Percentiles rank a stretch among this genome's conserved stretches.
These are phyloP conservation scores for Fusarium albidum DNA, from an alignment of 2,329 filamentous ascomycete species.

Conservation along the genomic window DNA sequence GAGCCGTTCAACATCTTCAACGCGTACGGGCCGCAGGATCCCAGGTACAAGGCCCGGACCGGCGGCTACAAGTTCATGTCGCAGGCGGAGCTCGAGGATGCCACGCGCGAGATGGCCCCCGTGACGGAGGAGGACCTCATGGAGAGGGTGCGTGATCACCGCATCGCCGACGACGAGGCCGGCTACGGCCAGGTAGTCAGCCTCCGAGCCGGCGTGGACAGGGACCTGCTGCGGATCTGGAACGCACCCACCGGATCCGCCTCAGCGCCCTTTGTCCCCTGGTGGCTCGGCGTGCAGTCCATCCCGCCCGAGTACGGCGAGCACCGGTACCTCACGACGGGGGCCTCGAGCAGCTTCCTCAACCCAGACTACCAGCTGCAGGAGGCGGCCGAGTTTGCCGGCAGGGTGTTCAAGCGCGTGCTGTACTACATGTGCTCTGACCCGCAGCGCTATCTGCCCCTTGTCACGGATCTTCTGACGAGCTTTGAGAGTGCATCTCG, in stretches of 20 bases:
- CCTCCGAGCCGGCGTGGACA: conserved; percentile 19
- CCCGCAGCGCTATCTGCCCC: conserved; percentile 25
- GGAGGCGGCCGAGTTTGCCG: conserved; percentile 34
- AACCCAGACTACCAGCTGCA: conserved; percentile 36
- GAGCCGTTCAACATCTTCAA: conserved; percentile 37
- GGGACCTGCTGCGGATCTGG: conserved; percentile 33
- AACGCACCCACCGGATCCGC: conserved; percentile 31
- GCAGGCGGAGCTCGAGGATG: conserved; percentile 31
- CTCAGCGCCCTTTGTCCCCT: conserved; percentile 32
- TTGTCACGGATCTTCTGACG: conserved; percentile 23
- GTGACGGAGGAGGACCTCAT: conserved; percentile 35
- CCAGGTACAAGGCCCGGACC: conserved; percentile 32
- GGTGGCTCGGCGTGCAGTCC: conserved; percentile 34
- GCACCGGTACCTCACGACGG: conserved; percentile 34
- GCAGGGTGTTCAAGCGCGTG: conserved; percentile 32
- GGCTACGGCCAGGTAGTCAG: conserved; percentile 36
- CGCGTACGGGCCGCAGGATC: conserved; percentile 31
- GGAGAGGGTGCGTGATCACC: conserved; percentile 31
- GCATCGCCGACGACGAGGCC: conserved; percentile 35
- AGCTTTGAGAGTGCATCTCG: conserved; percentile 30
- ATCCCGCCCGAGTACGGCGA: conserved; percentile 32
- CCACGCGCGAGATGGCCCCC: conserved; percentile 30
- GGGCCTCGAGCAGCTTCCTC: conserved; percentile 35
- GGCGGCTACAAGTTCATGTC: conserved; percentile 40
- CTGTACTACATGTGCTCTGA: conserved; percentile 38